These are phyloP conservation scores for Fusarium xylarioides DNA, from an alignment of 2,329 filamentous ascomycete genomes.

Conservation along the genomic window DNA sequence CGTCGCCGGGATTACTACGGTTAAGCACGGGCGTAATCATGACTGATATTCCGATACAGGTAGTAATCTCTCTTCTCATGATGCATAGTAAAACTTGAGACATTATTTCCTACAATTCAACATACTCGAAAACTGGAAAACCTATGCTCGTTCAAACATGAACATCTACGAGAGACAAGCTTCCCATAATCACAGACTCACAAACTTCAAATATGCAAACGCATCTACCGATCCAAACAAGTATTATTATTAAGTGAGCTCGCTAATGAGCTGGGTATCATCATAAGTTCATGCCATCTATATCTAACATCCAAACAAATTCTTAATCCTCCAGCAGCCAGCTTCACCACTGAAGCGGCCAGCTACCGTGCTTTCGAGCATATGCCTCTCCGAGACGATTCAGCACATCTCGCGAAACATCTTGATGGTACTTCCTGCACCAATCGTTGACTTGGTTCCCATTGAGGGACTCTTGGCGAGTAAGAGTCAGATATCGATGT, in stretches of 20 bases:
- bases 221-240: background rate
- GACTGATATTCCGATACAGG: background rate
- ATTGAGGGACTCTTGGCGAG: background rate
- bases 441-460: conserved; percentile 13
- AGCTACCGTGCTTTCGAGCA: conserved; percentile 10
- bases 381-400: conserved; percentile 19
- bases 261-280: conserved; percentile 27
- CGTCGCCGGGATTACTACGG: conserved; percentile 40
- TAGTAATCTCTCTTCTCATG: background rate
- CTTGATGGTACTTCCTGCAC: conserved; percentile 30
- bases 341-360: conserved; percentile 21
- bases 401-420: conserved; percentile 18
- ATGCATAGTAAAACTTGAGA: background rate
- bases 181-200: background rate
- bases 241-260: conserved; percentile 27
- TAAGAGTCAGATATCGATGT: conserved; percentile 14
- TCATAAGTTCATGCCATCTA: conserved; percentile 17
- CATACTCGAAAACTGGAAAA: background rate
- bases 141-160: background rate
- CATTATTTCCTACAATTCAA: background rate
- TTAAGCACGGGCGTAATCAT: conserved; percentile 17
- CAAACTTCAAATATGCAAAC: conserved; percentile 20
- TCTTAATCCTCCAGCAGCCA: background rate
- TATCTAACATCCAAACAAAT: background rate
- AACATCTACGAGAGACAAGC: background rate